A percentile compares a stretch with the other conserved stretches of the same genome.
These are phyloP conservation scores for Penicillium argentinense DNA, from an alignment of 495 filamentous ascomycete species.

Conservation along the genomic window DNA sequence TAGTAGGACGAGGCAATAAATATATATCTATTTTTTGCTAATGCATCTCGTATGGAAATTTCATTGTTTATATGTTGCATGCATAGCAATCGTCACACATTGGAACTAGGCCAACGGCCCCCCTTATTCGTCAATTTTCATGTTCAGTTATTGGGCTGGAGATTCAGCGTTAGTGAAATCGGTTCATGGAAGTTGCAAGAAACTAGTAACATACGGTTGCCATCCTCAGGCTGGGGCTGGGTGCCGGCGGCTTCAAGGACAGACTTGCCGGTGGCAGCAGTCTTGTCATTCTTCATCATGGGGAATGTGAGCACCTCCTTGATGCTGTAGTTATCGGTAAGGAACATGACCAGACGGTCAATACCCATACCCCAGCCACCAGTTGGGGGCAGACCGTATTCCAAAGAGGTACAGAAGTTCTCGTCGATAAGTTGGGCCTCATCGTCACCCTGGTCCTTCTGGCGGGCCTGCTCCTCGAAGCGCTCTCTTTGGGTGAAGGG, in stretches of 20 bases:
- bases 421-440: constrained; percentile 96
- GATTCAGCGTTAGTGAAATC: constrained; percentile 27
- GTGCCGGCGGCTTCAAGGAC: constrained; percentile 67
- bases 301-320: constrained; percentile 96
- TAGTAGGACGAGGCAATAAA: too few species aligned
- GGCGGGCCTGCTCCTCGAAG: constrained; percentile 93
- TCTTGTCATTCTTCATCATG: constrained; percentile 73
- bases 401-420: constrained; percentile 81
- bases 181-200: constrained; percentile 30
- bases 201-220: constrained; percentile 58
- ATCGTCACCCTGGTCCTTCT: constrained; percentile 96
- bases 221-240: constrained; percentile 64
- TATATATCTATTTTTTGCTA: too few species aligned
- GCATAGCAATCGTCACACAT: constrained; percentile 6
- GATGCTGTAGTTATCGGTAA: constrained; percentile 92
- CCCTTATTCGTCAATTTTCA: constrained; percentile 6
- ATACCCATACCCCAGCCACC: constrained; percentile 98
- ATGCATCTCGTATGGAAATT: constrained; percentile 15
- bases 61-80: constrained; percentile 9
- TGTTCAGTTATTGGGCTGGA: constrained; percentile 40
- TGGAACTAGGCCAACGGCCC: constrained; percentile 1
- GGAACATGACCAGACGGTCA: constrained; percentile 95
- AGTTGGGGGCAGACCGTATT: constrained; percentile 88
- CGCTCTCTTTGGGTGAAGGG: constrained; percentile 90
- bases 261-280: constrained; percentile 46